Evolutionary conservation across 352 stramenopile species (phyloP).

Genomic region (Globisporangium takayamanum): DNA sequence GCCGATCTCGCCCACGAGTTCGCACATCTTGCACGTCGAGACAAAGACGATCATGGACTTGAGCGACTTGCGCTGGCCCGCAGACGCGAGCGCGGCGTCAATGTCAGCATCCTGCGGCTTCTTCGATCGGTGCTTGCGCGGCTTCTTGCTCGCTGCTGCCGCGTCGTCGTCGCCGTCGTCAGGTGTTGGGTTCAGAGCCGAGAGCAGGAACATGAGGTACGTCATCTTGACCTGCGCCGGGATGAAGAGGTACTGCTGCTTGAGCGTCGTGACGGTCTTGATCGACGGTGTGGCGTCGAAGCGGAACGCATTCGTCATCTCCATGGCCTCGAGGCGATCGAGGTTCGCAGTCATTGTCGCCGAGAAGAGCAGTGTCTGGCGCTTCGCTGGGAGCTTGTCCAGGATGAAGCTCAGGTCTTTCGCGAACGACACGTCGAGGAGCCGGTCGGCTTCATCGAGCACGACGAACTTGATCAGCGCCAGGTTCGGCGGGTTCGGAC

Average conservation of each 20-base stretch:
- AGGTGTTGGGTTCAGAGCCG: constrained; percentile 33
- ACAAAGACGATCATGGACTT: constrained; percentile 96
- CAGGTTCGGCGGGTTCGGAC: constrained; percentile 87
- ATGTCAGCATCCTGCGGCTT: constrained; percentile 11
- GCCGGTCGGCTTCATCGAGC: constrained; percentile 97
- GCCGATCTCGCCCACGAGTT: constrained; percentile 93
- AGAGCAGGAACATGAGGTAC: constrained; percentile 91
- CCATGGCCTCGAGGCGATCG: constrained; percentile 70
- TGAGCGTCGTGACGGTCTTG: constrained; percentile 90
- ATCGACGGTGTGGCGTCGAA: constrained; percentile 73
- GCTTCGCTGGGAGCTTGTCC: constrained; percentile 62
- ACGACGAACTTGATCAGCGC: constrained; percentile 92
- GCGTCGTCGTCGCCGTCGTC: constrained; percentile 50
- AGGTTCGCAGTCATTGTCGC: constrained; percentile 96
- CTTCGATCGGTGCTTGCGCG: constrained; percentile 16
- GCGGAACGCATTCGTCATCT: constrained; percentile 56
- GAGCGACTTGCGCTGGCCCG: constrained; percentile 25
- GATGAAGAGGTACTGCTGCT: constrained; percentile 98
- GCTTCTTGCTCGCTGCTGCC: constrained; percentile 24
- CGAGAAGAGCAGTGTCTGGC: constrained; percentile 96
- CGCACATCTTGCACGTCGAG: constrained; percentile 94
- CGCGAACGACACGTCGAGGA: constrained; percentile 84
- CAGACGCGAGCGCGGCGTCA: constrained; percentile 4
- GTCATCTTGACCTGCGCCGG: constrained; percentile 94
- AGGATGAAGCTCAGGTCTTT: constrained; percentile 89